Evolutionary conservation across 352 stramenopile genomes (phyloP).

Genomic region (Phytophthora meadii): DNA sequence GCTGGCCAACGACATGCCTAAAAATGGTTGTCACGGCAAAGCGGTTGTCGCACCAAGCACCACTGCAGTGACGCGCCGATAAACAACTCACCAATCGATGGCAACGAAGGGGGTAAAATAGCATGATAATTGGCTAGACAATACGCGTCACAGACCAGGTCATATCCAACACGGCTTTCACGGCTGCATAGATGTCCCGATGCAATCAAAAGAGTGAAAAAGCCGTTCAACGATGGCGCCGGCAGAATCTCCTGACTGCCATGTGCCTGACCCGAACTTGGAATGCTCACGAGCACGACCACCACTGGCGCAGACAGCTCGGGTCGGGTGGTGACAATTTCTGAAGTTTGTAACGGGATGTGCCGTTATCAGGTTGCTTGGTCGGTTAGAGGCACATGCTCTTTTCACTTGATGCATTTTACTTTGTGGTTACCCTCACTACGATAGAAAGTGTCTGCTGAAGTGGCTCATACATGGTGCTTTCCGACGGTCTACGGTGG

Average conservation of each 20-base stretch:
- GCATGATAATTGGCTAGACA: slow-evolving; percentile 5
- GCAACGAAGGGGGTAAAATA: background rate
- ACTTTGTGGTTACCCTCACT: no score
- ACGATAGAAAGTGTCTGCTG: no score
- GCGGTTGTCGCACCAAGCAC: slow-evolving; percentile 35
- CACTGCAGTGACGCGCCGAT: slow-evolving; percentile 18
- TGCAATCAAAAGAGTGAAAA: slow-evolving; percentile 21
- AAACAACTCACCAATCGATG: slow-evolving; percentile 8
- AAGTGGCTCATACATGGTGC: no score
- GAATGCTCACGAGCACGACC: slow-evolving; percentile 24
- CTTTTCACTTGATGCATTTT: no score
- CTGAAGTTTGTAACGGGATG: slow-evolving; percentile 35
- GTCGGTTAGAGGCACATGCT: no score
- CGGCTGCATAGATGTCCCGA: slow-evolving; percentile 27
- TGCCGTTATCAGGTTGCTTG: slow-evolving; percentile 21
- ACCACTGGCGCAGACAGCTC: background rate
- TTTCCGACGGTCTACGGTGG: no score
- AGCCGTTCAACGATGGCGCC: slow-evolving; percentile 20
- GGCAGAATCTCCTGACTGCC: slow-evolving; percentile 9
- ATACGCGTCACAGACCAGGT: slow-evolving; percentile 17
- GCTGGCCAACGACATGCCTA: slow-evolving; percentile 11
- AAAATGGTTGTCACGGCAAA: slow-evolving; percentile 16
- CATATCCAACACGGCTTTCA: slow-evolving; percentile 15
- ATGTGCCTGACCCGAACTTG: slow-evolving; percentile 6
- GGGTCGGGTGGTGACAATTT: slow-evolving; percentile 1